Evolutionary conservation across 768 basidiomycete genomes (phyloP), one percentile per base, ranked within the genome.

Genomic region (Clitopilus passeckerianus): DNA sequence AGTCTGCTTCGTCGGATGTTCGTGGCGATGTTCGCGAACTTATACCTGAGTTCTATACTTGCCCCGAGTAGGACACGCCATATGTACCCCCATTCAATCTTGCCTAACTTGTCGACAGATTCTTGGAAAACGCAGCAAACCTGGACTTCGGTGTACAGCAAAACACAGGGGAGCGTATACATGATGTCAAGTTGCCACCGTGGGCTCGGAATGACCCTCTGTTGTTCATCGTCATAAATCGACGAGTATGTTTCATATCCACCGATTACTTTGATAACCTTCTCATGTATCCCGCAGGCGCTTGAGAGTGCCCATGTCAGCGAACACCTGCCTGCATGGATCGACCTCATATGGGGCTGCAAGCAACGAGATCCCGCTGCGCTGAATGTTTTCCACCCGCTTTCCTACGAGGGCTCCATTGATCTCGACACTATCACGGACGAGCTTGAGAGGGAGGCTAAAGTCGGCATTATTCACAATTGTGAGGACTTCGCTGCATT

Each of bases 381-480:
- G 0, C 72, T 88, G 60, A 98, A 97, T 65, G 90, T 88, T 6
- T 97, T 93, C 75, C 95, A 97, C 71, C 95, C 95, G 0, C 74
- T 97, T 34, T 95, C 93, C 15, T 97, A 97, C 66, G 93, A 95
- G 65, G 93, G 94, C 3, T 88, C 91, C 0, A 90, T 96, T 61
- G 95, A 97, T 70, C 74, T 98, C 22, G 95, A 97, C 68, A 72
- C 81, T 3, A 96, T 98, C 57, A 82, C 84, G 5, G 90, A 97
- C 68, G 87, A 93, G 52, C 76, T 93, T 7, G 92, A 98, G 73
- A 83, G 90, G 34, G 93, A 94, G 66, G 95, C 95, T 0, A 93
- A 93, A 6, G 90, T 95, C 18, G 94, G 94, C 1, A 96, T 95
- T 59, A 95, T 97, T 54, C 94, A 96, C 71, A 96, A 96, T 62